phyloP scores from a whole-genome alignment of 352 stramenopile genomes.

The Thraustochytrium striatum region DNA sequence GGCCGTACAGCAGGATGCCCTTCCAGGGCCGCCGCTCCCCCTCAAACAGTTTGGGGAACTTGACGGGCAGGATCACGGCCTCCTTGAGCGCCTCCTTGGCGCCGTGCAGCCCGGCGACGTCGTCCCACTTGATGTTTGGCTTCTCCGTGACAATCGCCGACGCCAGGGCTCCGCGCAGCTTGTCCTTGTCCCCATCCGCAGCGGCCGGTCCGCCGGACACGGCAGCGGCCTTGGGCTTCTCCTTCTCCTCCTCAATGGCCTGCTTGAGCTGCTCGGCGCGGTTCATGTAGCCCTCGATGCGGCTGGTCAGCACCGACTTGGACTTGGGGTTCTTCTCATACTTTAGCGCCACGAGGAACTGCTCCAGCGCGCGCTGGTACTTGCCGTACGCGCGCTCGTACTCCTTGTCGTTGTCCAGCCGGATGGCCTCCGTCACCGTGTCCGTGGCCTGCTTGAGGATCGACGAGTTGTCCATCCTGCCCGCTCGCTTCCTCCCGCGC shows the following conservation, averaged over 20 bases:
- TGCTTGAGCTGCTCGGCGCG: constrained; percentile 51
- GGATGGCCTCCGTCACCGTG: constrained; percentile 38
- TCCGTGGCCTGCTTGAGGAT: constrained; percentile 42
- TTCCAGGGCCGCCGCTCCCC: constrained; percentile 67
- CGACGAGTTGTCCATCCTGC: not conserved
- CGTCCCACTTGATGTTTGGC: constrained; percentile 71
- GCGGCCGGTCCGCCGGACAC: not conserved
- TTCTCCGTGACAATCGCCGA: constrained; percentile 69
- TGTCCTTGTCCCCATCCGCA: constrained; percentile 71
- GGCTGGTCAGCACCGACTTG: constrained; percentile 46
- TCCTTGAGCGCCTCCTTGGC: constrained; percentile 98
- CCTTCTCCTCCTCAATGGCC: constrained; percentile 33
- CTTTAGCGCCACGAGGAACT: constrained; percentile 51
- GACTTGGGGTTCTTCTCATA: constrained; percentile 51
- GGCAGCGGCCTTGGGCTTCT: not conserved
- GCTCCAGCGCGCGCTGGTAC: constrained; percentile 50
- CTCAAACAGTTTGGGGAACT: constrained; percentile 96
- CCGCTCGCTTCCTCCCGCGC: not conserved
- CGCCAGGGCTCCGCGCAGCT: constrained; percentile 86
- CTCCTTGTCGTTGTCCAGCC: constrained; percentile 44
- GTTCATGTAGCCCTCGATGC: constrained; percentile 51
- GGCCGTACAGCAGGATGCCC: constrained; percentile 94
- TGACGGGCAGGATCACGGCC: constrained; percentile 90
- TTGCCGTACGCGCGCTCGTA: constrained; percentile 44
- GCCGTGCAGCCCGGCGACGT: constrained; percentile 91